phyloP scores from a whole-genome alignment of 305 asterid genomes.

The Galium porrigens region DNA sequence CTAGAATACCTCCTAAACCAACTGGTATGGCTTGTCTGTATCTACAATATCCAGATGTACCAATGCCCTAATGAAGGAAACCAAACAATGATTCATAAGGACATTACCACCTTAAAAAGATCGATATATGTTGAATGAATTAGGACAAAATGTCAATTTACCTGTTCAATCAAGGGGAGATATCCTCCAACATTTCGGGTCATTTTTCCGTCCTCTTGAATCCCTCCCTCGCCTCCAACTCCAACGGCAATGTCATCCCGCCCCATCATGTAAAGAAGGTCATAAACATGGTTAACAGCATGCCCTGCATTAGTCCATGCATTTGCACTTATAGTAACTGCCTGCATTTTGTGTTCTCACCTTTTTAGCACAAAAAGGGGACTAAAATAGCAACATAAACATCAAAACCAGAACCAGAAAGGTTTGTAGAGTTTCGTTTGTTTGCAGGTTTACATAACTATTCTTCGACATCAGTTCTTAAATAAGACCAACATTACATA shows the following conservation, averaged over 20 bases:
- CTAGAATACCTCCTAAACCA: constrained; percentile 57
- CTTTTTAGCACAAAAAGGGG: not conserved
- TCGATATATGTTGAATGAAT: not conserved
- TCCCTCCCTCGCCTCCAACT: constrained; percentile 82
- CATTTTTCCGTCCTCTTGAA: constrained; percentile 53
- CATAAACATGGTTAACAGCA: constrained; percentile 66
- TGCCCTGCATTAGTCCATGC: constrained; percentile 76
- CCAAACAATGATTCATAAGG: not conserved
- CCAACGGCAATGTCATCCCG: constrained; percentile 77
- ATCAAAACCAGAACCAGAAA: too few species aligned
- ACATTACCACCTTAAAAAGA: not conserved
- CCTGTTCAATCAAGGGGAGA: constrained; percentile 80
- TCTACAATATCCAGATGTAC: constrained; percentile 72
- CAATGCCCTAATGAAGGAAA: constrained; percentile 31
- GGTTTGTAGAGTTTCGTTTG: too few species aligned
- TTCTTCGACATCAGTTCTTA: not conserved
- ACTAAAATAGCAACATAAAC: not conserved
- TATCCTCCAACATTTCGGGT: constrained; percentile 70
- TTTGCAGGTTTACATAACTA: not conserved
- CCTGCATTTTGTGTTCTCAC: constrained; percentile 31
- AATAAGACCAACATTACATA: not conserved
- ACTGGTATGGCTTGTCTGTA: constrained; percentile 75
- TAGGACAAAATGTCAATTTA: constrained; percentile 8
- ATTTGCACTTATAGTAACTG: constrained; percentile 55
- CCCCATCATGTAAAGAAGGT: constrained; percentile 83